These are phyloP conservation scores for Alternaria tenuissima DNA, from an alignment of 2,329 filamentous ascomycete species.

Conservation along the genomic window DNA sequence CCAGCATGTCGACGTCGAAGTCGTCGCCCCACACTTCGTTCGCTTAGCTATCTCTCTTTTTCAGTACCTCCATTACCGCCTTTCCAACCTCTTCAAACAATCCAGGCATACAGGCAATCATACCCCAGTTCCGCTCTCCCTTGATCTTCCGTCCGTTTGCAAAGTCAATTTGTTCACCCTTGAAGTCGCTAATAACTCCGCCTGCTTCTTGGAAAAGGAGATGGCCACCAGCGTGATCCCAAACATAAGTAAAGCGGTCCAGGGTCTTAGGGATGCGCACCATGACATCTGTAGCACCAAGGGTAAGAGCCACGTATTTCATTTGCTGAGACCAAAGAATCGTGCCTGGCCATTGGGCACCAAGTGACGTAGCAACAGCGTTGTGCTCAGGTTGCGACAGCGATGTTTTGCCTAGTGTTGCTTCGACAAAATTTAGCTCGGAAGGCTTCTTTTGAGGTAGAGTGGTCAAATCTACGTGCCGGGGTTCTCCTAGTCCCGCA, in stretches of 20 bases:
- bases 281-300: conserved; percentile 60
- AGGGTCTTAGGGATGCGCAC: conserved; percentile 57
- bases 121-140: conserved; percentile 46
- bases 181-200: conserved; percentile 60
- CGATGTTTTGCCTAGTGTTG: conserved; percentile 50
- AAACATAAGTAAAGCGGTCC: conserved; percentile 59
- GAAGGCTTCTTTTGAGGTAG: conserved; percentile 38
- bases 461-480: conserved; percentile 37
- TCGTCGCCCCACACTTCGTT: not conserved
- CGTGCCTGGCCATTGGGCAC: conserved; percentile 57
- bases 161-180: conserved; percentile 61
- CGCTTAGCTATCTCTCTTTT: conserved; percentile 19
- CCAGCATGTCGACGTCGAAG: not conserved
- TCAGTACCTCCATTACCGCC: conserved; percentile 40
- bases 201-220: conserved; percentile 62
- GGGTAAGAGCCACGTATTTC: conserved; percentile 62
- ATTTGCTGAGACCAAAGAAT: conserved; percentile 63
- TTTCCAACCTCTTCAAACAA: conserved; percentile 37
- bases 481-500: conserved; percentile 42
- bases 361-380: conserved; percentile 50
- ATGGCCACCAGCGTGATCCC: conserved; percentile 65
- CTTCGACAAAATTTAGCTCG: conserved; percentile 58
- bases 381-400: conserved; percentile 49
- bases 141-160: conserved; percentile 42
- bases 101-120: conserved; percentile 43